Conservation (phyloP, 2,329 filamentous ascomycete species). For the Xylaria sp. region DNA sequence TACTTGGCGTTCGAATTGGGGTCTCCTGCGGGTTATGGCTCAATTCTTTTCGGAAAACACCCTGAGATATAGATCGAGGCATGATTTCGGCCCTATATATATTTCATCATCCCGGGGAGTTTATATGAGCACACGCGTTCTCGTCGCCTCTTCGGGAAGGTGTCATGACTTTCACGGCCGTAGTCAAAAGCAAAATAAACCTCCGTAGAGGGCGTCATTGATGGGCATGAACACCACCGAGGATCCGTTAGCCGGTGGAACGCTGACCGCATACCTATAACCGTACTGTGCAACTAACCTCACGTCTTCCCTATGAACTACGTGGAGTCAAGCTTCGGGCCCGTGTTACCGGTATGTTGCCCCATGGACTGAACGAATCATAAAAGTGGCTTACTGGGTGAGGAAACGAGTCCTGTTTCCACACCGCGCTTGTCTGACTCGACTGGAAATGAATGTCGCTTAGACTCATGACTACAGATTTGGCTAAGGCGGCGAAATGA, state of each 20-base stretch:
- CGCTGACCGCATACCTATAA: constrained; percentile 34
- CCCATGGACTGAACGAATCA: constrained; percentile 26
- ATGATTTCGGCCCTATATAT: constrained; percentile 21
- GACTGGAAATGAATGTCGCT: not conserved
- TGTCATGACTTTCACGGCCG: constrained; percentile 36
- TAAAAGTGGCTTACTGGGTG: constrained; percentile 24
- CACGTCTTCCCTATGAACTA: constrained; percentile 14
- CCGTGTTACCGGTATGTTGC: constrained; percentile 27
- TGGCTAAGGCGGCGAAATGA: constrained; percentile 7
- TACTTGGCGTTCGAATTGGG: not conserved
- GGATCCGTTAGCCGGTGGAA: constrained; percentile 32
- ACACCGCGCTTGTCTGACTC: constrained; percentile 12
- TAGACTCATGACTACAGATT: not conserved
- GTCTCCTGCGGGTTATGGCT: not conserved
- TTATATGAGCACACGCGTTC: constrained; percentile 22
- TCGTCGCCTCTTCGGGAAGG: constrained; percentile 25
- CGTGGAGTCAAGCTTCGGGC: constrained; percentile 16
- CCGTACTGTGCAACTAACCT: constrained; percentile 34
- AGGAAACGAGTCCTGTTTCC: constrained; percentile 11
- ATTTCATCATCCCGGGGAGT: constrained; percentile 3
- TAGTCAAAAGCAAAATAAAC: constrained; percentile 32
- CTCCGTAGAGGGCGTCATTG: constrained; percentile 23
- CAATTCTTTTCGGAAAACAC: not conserved
- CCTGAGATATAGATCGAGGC: not conserved
- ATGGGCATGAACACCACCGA: constrained; percentile 24